A percentile compares a stretch with the other conserved stretches of the same genome.
Conservation (phyloP, 441 rosid genomes). For the Brassica hybrid region DNA sequence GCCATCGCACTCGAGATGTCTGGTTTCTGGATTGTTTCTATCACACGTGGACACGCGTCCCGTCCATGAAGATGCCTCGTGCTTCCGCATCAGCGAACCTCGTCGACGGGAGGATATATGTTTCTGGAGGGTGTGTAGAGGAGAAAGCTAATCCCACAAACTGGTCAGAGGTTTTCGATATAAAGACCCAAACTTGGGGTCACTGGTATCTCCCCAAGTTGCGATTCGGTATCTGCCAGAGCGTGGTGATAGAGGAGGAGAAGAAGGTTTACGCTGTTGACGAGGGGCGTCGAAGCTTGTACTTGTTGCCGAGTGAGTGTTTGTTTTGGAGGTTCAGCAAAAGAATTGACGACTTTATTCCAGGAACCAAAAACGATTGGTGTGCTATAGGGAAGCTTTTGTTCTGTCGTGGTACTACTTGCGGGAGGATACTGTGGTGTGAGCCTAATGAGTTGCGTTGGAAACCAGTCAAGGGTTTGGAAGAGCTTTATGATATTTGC, state of each 20-base stretch:
- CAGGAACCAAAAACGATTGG: not conserved
- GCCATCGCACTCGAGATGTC: not conserved
- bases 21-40: not conserved
- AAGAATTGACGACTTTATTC: not conserved
- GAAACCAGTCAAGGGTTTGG: conserved; percentile 10
- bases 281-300: not conserved
- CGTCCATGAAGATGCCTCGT: not conserved
- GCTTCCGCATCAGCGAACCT: not conserved
- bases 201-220: not conserved
- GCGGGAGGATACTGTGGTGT: conserved; percentile 13
- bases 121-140: not conserved
- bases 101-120: not conserved
- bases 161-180: not conserved
- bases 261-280: not conserved
- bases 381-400: not conserved
- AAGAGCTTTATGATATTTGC: not conserved
- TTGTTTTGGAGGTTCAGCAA: not conserved
- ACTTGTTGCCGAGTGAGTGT: not conserved
- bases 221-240: not conserved
- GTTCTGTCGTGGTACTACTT: conserved; percentile 8
- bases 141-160: not conserved
- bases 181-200: not conserved
- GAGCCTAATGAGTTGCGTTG: not conserved
- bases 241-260: not conserved
- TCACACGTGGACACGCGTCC: not conserved